Evolutionary conservation across 2,329 filamentous ascomycete species (phyloP), one percentile per base, ranked within the genome.

Genomic region (Magnaporthiopsis rhizophila): DNA sequence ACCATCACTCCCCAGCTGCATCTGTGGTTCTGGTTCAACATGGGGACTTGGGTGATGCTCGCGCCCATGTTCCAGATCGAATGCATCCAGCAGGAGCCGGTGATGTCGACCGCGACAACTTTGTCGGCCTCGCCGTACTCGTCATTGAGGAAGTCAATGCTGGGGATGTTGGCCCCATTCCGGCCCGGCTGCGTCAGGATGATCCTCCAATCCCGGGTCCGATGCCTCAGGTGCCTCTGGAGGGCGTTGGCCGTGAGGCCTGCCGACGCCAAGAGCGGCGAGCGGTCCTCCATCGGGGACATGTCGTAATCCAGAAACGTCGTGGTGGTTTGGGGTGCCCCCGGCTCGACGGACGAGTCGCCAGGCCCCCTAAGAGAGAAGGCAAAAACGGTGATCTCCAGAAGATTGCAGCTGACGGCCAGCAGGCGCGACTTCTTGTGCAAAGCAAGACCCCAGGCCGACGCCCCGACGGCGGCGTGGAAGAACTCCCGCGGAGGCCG

Each of bases 401-500:
- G 72, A 4, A 82, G 84, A 72, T 99, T 99, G 0, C 90, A 87
- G 69, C 90, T 91, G 56, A 96, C 88, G 0, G 94, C 95, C 67
- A 99, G 89, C 66, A 97, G 79, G 0, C 93, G 86, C n/a, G 91
- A 91, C 67, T 87, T 79, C 76, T 86, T 83, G 73, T 98, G 94
- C 13, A 97, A 83, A 9, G 92, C 89, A 61, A 97, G 76, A 0
- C 94, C 95, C 95, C 95, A 99, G 2, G 93, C 94, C 66, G 91
- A 94, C 30, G 77, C 78, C 1, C 85, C 85, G 2, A 97, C 92
- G 72, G 90, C 92, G 53, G 89, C 84, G 65, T 86, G 85, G 65
- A 97, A 90, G 71, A 96, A 90, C 0, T 79, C 78, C n/a, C 58
- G 32, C n/a, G 32, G 63, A 9, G 18, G 63, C 28, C 15, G 62